A percentile compares a stretch with the other conserved stretches of the same genome.
Evolutionary conservation across 371 early-diverging fungal species (phyloP).

Genomic region (Blastocladiella emersonii): DNA sequence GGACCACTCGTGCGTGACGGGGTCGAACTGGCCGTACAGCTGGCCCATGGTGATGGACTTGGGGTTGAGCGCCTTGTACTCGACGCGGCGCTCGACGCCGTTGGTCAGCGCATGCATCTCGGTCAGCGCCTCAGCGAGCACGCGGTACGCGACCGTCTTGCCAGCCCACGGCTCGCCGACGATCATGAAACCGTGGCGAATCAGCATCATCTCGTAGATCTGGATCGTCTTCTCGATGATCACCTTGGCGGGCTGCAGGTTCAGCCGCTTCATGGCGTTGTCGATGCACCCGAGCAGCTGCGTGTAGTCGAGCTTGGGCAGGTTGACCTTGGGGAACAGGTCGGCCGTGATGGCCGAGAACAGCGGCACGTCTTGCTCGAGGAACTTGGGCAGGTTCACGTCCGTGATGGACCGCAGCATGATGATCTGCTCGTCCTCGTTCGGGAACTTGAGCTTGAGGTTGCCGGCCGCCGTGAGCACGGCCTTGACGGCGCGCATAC

Average conservation of each 20-base stretch:
- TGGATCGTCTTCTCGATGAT: slow-evolving; percentile 44
- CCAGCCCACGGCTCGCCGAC: slow-evolving; percentile 43
- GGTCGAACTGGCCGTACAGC: slow-evolving; percentile 45
- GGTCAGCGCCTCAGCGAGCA: slow-evolving; percentile 19
- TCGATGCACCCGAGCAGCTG: slow-evolving; percentile 25
- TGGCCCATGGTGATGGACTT: slow-evolving; percentile 49
- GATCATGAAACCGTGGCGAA: slow-evolving; percentile 43
- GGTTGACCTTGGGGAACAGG: slow-evolving; percentile 36
- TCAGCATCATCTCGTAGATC: slow-evolving; percentile 40
- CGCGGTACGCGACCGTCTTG: slow-evolving; percentile 29
- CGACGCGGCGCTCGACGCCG: neutral
- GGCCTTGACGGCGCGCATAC: slow-evolving; percentile 45
- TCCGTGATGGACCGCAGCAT: slow-evolving; percentile 41
- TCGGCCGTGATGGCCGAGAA: slow-evolving; percentile 45
- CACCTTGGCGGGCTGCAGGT: slow-evolving; percentile 24
- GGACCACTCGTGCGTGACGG: slow-evolving; percentile 43
- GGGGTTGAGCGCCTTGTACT: slow-evolving; percentile 32
- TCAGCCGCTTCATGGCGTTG: slow-evolving; percentile 18
- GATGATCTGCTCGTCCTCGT: slow-evolving; percentile 31
- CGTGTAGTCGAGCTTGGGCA: slow-evolving; percentile 35
- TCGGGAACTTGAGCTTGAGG: slow-evolving; percentile 30
- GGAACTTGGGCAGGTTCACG: slow-evolving; percentile 40
- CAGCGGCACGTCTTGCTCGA: slow-evolving; percentile 41
- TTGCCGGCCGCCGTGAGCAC: slow-evolving; percentile 46
- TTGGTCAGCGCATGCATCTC: slow-evolving; percentile 10